Percentiles rank a stretch among this genome's conserved stretches.
Conservation (phyloP, 768 basidiomycete species). For the Tylopilus sp. region DNA sequence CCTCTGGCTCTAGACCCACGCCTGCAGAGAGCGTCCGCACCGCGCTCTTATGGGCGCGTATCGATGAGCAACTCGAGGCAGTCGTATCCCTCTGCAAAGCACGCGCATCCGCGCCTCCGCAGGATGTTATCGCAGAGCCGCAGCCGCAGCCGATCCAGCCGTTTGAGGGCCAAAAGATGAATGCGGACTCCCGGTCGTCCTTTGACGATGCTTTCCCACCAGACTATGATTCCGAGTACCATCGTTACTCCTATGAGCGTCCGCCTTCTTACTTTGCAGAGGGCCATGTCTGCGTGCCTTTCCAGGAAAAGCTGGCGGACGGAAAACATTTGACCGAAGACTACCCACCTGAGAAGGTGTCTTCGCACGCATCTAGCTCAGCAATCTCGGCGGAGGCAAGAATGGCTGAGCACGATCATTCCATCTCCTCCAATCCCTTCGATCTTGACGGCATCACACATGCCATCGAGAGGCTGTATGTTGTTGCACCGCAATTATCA, state of each 20-base stretch:
- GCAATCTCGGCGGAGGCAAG: not conserved
- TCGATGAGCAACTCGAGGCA: conserved; percentile 70
- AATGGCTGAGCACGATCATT: not conserved
- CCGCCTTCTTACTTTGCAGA: conserved; percentile 27
- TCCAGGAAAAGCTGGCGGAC: conserved; percentile 7
- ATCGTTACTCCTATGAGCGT: conserved; percentile 15
- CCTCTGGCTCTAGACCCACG: conserved; percentile 18
- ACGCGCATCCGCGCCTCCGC: conserved; percentile 34
- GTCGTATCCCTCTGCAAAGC: conserved; percentile 66
- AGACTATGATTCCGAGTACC: conserved; percentile 44
- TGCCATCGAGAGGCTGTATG: conserved; percentile 88
- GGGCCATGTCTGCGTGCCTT: not conserved
- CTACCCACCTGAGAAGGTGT: conserved; percentile 22
- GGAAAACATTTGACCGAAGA: conserved; percentile 9
- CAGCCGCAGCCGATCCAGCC: conserved; percentile 23
- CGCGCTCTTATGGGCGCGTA: conserved; percentile 68
- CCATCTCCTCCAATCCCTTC: conserved; percentile 42
- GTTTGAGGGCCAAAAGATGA: conserved; percentile 35
- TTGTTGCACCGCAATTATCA: conserved; percentile 81
- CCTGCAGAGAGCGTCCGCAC: conserved; percentile 54
- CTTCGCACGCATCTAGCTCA: conserved; percentile 2
- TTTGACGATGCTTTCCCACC: conserved; percentile 43
- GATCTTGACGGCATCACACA: conserved; percentile 83
- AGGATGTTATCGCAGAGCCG: conserved; percentile 5
- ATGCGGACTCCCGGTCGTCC: conserved; percentile 2